phyloP scores from a whole-genome alignment of 805 yeast species.

The Maudiozyma bulderi region DNA sequence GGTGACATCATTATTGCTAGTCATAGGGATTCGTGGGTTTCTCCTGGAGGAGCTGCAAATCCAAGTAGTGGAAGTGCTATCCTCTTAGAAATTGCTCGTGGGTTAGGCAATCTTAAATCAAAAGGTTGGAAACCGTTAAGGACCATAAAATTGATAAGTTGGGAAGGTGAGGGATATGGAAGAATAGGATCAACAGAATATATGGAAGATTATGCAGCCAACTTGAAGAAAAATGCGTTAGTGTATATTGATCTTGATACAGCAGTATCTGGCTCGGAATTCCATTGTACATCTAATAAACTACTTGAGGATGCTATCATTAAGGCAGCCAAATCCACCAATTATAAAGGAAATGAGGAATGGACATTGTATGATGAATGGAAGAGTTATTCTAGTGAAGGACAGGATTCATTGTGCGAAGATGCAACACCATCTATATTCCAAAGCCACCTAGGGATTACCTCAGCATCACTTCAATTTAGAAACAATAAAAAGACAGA shows the following conservation, averaged over 20 bases:
- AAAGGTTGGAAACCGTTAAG: slow-evolving; percentile 65
- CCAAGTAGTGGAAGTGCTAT: slow-evolving; percentile 43
- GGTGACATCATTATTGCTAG: slow-evolving; percentile 48
- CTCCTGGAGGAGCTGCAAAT: slow-evolving; percentile 40
- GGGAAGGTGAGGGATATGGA: slow-evolving; percentile 78
- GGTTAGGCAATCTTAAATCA: slow-evolving; percentile 35
- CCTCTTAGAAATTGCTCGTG: slow-evolving; percentile 44
- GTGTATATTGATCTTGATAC: slow-evolving; percentile 44
- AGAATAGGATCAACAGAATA: slow-evolving; percentile 70
- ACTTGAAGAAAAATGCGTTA: slow-evolving; percentile 41
- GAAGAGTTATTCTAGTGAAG: slow-evolving; percentile 28
- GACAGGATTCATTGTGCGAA: slow-evolving; percentile 37
- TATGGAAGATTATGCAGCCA: slow-evolving; percentile 48
- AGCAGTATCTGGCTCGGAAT: slow-evolving; percentile 43
- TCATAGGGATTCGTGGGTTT: slow-evolving; percentile 43
- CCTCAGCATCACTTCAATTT: slow-evolving; percentile 46
- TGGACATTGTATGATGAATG: slow-evolving; percentile 42
- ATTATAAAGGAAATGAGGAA: slow-evolving; percentile 32
- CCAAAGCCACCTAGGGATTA: slow-evolving; percentile 59
- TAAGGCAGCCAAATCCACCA: slow-evolving; percentile 39
- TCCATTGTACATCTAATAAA: slow-evolving; percentile 47
- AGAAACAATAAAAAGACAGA: slow-evolving; percentile 29
- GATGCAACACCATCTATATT: slow-evolving; percentile 50
- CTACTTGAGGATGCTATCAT: slow-evolving; percentile 38
- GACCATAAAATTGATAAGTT: slow-evolving; percentile 59